Base-by-base conservation (phyloP, 257 asterid genomes). In the Salvia hispanica region DNA sequence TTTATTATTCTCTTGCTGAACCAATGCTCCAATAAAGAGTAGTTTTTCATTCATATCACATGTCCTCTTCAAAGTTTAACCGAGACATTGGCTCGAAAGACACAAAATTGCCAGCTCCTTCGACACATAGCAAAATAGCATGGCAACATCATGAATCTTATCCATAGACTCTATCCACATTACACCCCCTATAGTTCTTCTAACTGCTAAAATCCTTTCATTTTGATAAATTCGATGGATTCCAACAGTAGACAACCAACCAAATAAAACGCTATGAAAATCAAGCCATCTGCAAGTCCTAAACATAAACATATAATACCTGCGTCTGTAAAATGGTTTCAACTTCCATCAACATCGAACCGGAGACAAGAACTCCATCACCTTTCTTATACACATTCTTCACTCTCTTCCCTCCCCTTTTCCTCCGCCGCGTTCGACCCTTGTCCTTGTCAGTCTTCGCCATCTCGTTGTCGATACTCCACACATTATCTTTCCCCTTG, bases 251-350 rank as follows among this genome's bases (percentile, higher is more conserved):
- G 45, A 43, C 43, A 9, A 9, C 5, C 64, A 10, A 14, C 21
- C 43, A 5, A 63, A n/a, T 62, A 45, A 45, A 63, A 63, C 25
- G 47, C 69, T 28, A 45, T n/a, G 4, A 3, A 58, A 36, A 7
- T 3, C 4, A 36, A 34, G 31, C 10, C 1, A 72, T 44, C 31
- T 15, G 58, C 8, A 65, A 50, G 5, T 58, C 16, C 68, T 0
- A 65, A 56, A 70, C 40, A 53, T 13, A 7, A 43, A 45, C 52
- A n/a, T 25, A 72, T 2, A 64, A 45, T 79, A 88, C 97, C 99
- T 91, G 99, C 42, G 93, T 80, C 72, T 94, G 99, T 62, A 94
- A 77, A 69, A 94, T 89, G 6, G 85, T 87, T 83, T 91, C 91
- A 28, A 80, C 87, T 79, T 94, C 99, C 87, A 84, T 78, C 36